Percentiles rank a stretch among this genome's conserved stretches.
These are phyloP conservation scores for Olyra latifolia DNA, from an alignment of 176 grass and related monocot genomes.

Conservation along the genomic window DNA sequence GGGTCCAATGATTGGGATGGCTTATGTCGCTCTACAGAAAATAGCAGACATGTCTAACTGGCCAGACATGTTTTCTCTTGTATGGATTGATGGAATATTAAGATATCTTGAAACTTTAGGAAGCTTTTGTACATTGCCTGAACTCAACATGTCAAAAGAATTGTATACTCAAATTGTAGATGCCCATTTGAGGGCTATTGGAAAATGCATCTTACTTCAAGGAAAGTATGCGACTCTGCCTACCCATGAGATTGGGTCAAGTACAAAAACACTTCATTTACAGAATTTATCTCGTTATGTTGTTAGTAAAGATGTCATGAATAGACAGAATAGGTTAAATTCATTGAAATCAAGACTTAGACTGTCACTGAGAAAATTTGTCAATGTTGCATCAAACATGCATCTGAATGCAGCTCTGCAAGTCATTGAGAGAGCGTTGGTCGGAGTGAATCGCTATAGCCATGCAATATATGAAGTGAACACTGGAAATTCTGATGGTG, in stretches of 20 bases:
- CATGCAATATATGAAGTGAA: conserved; percentile 72
- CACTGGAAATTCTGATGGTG: conserved; percentile 69
- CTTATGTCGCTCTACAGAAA: conserved; percentile 65
- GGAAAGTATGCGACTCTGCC: conserved; percentile 75
- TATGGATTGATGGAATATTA: conserved; percentile 83
- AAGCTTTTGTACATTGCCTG: conserved; percentile 50
- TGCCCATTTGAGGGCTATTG: conserved; percentile 70
- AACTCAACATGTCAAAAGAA: conserved; percentile 64
- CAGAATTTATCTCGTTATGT: conserved; percentile 39
- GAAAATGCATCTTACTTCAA: conserved; percentile 91
- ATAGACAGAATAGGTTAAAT: conserved; percentile 52
- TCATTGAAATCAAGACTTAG: conserved; percentile 78
- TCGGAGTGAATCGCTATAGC: conserved; percentile 66
- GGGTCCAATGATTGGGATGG: conserved; percentile 51
- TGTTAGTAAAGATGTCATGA: conserved; percentile 32
- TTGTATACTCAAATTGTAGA: conserved; percentile 59
- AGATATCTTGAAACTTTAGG: conserved; percentile 78
- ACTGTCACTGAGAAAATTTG: conserved; percentile 68
- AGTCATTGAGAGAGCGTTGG: conserved; percentile 81
- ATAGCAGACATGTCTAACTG: conserved; percentile 60
- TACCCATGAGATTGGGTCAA: conserved; percentile 82
- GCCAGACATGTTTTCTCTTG: conserved; percentile 62
- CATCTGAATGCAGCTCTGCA: conserved; percentile 56
- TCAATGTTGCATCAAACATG: conserved; percentile 56
- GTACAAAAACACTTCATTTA: conserved; percentile 62